phyloP scores from a whole-genome alignment of 2,329 filamentous ascomycete genomes.

The Pezicula radicicola region DNA sequence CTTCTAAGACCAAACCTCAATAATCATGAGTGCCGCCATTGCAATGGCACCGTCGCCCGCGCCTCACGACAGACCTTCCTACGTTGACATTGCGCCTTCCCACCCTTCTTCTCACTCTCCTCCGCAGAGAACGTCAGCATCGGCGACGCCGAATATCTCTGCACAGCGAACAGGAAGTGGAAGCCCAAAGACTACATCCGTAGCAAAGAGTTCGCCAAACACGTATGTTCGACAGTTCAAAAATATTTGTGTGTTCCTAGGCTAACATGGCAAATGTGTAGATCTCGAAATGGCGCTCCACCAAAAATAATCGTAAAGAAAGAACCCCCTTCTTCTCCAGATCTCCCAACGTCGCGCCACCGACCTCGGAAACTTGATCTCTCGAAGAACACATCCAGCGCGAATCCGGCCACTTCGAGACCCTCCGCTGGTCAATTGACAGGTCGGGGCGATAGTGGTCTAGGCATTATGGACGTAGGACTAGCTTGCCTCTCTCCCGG shows the following conservation, averaged over 20 bases:
- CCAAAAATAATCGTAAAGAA: constrained; percentile 95
- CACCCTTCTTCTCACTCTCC: constrained; percentile 25
- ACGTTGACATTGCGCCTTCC: constrained; percentile 44
- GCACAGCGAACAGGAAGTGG: constrained; percentile 49
- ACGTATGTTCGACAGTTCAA: constrained; percentile 44
- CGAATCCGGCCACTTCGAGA: constrained; percentile 57
- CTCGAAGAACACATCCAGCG: constrained; percentile 57
- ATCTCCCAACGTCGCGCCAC: constrained; percentile 69
- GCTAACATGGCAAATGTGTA: constrained; percentile 29
- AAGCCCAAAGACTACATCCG: constrained; percentile 46
- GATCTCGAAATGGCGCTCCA: constrained; percentile 48
- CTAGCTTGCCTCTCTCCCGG: constrained; percentile 92
- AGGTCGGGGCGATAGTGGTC: constrained; percentile 63
- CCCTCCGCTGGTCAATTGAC: constrained; percentile 69
- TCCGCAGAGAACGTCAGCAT: constrained; percentile 24
- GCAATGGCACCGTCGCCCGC: constrained; percentile 67
- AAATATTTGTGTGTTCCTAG: neutral
- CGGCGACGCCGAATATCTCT: constrained; percentile 40
- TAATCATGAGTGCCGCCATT: constrained; percentile 64
- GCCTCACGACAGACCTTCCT: constrained; percentile 61
- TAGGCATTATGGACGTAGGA: constrained; percentile 88
- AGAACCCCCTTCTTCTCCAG: constrained; percentile 87
- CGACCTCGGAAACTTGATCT: constrained; percentile 76
- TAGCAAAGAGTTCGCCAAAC: constrained; percentile 55
- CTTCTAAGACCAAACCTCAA: constrained; percentile 4